Evolutionary conservation across 176 grass and related monocot genomes (phyloP).

Genomic region (Oryza longistaminata): DNA sequence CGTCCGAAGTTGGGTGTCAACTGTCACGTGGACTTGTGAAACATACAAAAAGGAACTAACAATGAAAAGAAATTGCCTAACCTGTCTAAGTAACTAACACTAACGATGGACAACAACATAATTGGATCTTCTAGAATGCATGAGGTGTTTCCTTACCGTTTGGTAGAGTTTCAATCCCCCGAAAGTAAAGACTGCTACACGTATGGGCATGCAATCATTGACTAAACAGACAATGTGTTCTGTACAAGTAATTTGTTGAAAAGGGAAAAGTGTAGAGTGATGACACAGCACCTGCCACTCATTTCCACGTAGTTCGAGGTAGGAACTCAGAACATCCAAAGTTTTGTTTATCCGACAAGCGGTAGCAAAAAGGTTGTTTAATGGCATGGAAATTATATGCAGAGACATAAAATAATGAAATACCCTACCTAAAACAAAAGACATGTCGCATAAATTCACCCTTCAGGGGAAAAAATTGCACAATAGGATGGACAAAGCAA

Average conservation of each 20-base stretch:
- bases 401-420: background rate
- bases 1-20: background rate
- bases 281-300: background rate
- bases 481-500: constrained; percentile 8
- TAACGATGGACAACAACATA: no score
- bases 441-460: background rate
- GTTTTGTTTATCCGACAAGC: background rate
- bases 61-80: no score
- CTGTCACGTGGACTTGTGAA: no score
- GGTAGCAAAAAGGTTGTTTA: no score
- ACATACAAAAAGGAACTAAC: no score
- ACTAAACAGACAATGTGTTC: background rate
- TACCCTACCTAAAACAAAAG: background rate
- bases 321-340: background rate
- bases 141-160: background rate
- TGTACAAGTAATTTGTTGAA: background rate
- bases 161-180: no score
- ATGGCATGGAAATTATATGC: background rate
- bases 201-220: no score
- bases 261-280: background rate
- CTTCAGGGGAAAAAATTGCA: background rate
- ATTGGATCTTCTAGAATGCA: background rate
- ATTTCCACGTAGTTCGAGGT: background rate
- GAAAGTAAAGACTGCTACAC: no score
- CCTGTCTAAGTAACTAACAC: no score